Evolutionary conservation across 371 early-diverging fungal species (phyloP), one percentile per base, ranked within the genome.

Genomic region (Mortierella sp.): DNA sequence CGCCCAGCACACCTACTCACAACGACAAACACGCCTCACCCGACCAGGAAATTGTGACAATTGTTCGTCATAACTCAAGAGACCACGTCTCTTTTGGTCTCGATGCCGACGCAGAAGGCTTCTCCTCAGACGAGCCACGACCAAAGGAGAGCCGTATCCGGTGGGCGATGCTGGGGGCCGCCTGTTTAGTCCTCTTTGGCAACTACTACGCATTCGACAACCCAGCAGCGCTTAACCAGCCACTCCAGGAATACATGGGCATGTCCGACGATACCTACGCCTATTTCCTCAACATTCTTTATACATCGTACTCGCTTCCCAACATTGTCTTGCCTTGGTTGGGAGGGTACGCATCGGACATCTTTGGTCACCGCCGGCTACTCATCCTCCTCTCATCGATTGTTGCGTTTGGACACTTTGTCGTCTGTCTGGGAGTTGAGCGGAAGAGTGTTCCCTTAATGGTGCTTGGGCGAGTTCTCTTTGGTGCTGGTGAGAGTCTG

Each of bases 151-250:
- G 75, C 44, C 75, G 70, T 16, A 35, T 87, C 35, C 87, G 88
- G 41, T 89, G 87, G 81, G 88, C 80, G 29, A 83, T 91, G 3
- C 84, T 93, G 41, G 74, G 84, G 21, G 56, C 89, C 1, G 83
- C 90, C 14, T 90, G 91, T 55, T 29, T 88, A 7, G 80, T 91
- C 60, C 80, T 92, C 76, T 91, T 93, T 77, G 90, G 91, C 63
- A 92, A 92, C 82, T 93, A 92, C 80, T 95, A 91, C 76, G 90
- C 89, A 55, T 93, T 90, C 73, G 92, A 95, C 84, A 90, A 91
- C 32, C 96, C 96, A 0, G 92, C 93, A 18, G 88, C 95, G 10
- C 86, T 95, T 65, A 90, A 89, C 72, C 77, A 82, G n/a, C 87
- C 83, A 16, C 70, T 93, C 11, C 89, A 83, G 60, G 77, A 79